Evolutionary conservation across 2,329 filamentous ascomycete species (phyloP), one percentile per base, ranked within the genome.

Genomic region (Dothidotthia symphoricarpi): DNA sequence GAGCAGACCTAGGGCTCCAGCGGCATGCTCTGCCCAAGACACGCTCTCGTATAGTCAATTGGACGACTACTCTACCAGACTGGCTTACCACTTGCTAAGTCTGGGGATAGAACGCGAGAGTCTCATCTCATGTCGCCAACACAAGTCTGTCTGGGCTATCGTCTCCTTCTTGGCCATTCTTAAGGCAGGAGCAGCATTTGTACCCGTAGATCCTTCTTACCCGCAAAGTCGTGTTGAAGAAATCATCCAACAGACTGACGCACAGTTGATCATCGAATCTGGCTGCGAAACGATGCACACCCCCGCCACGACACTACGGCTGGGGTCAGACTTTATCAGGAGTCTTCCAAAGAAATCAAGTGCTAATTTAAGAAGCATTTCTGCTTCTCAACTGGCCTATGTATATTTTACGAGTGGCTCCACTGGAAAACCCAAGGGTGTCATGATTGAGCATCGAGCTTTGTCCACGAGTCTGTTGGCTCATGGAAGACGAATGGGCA

Each of bases 101-200:
- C 28, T 10, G 9, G 28, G 28, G 15, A 16, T 30, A 15, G 15
- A 30, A 16, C 28, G 10, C 3, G 17, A 39, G 16, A 24, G 14
- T 24, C 13, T 50, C 16, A 41, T 57, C 9, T 47, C 47, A 7
- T 27, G 53, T 24, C 39, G 41, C 36, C 45, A 53, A 16, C 49
- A 55, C 7, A 57, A 57, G 33, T 47, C 44, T 2, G 25, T 17
- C 14, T 43, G 40, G 34, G 43, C 40, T 11, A 17, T 53, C 13
- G 39, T 55, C 3, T 31, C 44, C 12, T 50, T 57, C 32, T 39
- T 54, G 9, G 54, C 41, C 9, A 36, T 54, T 17, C 30, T 52
- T 34, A 57, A 57, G 28, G 43, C 50, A 9, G 52, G 54, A 11
- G 47, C 41, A 15, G 47, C 50, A 1, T 51, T 50, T 29, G 41